phyloP scores from a whole-genome alignment of 2,329 filamentous ascomycete genomes.

The Colletotrichum tropicale region DNA sequence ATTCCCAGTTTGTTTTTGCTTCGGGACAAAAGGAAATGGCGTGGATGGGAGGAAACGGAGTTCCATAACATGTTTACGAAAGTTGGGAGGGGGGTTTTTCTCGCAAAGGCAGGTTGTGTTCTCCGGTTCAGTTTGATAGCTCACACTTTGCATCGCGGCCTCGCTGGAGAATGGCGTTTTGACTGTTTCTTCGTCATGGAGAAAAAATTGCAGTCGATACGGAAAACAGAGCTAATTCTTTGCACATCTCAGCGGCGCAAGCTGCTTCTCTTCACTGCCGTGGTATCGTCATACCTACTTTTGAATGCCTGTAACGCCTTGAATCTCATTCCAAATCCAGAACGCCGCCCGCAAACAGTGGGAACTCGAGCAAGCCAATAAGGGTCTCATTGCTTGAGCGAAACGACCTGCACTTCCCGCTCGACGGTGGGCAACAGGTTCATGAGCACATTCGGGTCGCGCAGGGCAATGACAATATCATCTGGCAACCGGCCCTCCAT shows the following conservation, averaged over 20 bases:
- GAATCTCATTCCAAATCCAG: neutral
- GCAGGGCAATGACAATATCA: slow-evolving; percentile 76
- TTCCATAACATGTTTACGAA: neutral
- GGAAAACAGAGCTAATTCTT: neutral
- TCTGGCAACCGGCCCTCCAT: slow-evolving; percentile 63
- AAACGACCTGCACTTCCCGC: slow-evolving; percentile 59
- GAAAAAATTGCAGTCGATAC: neutral
- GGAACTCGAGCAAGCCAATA: neutral
- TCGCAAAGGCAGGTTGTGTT: neutral
- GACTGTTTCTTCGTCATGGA: neutral
- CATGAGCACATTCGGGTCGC: slow-evolving; percentile 79
- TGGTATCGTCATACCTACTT: slow-evolving; percentile 1
- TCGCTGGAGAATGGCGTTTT: neutral
- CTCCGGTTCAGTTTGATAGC: neutral
- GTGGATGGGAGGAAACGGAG: neutral
- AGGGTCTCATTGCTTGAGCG: neutral
- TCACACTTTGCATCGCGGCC: neutral
- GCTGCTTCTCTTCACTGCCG: neutral
- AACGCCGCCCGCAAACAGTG: neutral
- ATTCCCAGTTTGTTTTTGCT: neutral
- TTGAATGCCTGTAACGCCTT: slow-evolving; percentile 5
- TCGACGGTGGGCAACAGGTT: slow-evolving; percentile 75
- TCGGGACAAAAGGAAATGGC: neutral
- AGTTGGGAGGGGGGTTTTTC: neutral
- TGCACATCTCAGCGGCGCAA: neutral